Evolutionary conservation across 768 basidiomycete species (phyloP).

Genomic region (Pleurotus pulmonarius): DNA sequence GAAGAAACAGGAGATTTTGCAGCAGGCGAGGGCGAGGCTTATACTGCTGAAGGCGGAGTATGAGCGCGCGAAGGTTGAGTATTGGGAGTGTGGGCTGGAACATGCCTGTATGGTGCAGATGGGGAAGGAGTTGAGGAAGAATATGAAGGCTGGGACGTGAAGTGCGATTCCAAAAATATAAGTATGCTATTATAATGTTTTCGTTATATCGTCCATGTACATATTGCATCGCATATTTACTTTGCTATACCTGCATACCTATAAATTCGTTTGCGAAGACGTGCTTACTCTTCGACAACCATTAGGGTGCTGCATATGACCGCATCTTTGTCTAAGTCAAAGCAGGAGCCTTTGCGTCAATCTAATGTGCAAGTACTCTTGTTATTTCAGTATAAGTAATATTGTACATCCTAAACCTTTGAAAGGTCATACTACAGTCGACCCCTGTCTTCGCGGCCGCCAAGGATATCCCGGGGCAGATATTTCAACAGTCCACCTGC

Average conservation of each 20-base stretch:
- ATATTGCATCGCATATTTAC: too few relatives aligned
- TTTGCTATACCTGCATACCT: too few relatives aligned
- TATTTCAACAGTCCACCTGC: constrained; percentile 27
- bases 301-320: neutral
- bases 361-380: neutral
- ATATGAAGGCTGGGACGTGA: neutral
- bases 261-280: too few relatives aligned
- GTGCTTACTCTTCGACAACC: neutral
- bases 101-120: constrained; percentile 16
- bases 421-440: too few relatives aligned
- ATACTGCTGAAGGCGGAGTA: constrained; percentile 51
- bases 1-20: constrained; percentile 42
- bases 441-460: too few relatives aligned
- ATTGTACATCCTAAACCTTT: too few relatives aligned
- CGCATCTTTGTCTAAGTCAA: neutral
- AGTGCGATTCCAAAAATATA: neutral
- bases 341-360: neutral
- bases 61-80: constrained; percentile 54
- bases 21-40: constrained; percentile 51
- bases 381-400: too few relatives aligned
- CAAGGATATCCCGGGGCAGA: constrained; percentile 25
- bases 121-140: constrained; percentile 3
- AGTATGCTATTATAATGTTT: too few relatives aligned
- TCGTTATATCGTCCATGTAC: too few relatives aligned
- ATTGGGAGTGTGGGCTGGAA: constrained; percentile 51